A percentile compares a stretch with the other conserved stretches of the same genome.
phyloP scores from a whole-genome alignment of 495 filamentous ascomycete genomes.

The Daldinia concentrica region DNA sequence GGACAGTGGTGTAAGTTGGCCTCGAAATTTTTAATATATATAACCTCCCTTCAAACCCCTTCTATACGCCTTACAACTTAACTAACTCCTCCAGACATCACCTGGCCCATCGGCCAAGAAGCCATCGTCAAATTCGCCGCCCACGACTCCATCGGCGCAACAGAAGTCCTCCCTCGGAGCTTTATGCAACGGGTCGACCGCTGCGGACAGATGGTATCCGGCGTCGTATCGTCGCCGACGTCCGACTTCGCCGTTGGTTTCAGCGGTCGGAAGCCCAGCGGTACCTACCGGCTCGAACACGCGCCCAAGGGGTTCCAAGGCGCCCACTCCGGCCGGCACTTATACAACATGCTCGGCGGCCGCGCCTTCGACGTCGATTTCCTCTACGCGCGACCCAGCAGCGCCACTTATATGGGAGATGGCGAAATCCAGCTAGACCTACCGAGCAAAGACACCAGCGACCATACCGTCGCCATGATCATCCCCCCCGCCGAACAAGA shows the following conservation, averaged over 20 bases:
- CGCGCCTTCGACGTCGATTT: slow-evolving; percentile 49
- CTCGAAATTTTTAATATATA: neutral
- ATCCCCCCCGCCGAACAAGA: slow-evolving; percentile 34
- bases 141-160: slow-evolving; percentile 47
- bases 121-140: slow-evolving; percentile 47
- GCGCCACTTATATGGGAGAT: no score
- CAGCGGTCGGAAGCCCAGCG: slow-evolving; percentile 41
- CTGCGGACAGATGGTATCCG: slow-evolving; percentile 48
- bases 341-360: slow-evolving; percentile 51
- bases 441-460: neutral
- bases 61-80: neutral
- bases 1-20: slow-evolving; percentile 45
- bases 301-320: slow-evolving; percentile 44
- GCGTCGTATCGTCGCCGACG: slow-evolving; percentile 37
- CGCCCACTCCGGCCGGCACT: slow-evolving; percentile 46
- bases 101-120: slow-evolving; percentile 51
- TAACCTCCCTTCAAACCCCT: neutral
- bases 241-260: slow-evolving; percentile 44
- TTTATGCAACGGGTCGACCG: slow-evolving; percentile 48
- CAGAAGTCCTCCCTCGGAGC: slow-evolving; percentile 44
- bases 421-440: neutral
- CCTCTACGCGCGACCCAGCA: slow-evolving; percentile 22
- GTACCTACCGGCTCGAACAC: slow-evolving; percentile 43
- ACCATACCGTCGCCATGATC: neutral
- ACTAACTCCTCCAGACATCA: slow-evolving; percentile 33